Conservation (phyloP, 441 rosid species). For the Macaranga tanarius region DNA sequence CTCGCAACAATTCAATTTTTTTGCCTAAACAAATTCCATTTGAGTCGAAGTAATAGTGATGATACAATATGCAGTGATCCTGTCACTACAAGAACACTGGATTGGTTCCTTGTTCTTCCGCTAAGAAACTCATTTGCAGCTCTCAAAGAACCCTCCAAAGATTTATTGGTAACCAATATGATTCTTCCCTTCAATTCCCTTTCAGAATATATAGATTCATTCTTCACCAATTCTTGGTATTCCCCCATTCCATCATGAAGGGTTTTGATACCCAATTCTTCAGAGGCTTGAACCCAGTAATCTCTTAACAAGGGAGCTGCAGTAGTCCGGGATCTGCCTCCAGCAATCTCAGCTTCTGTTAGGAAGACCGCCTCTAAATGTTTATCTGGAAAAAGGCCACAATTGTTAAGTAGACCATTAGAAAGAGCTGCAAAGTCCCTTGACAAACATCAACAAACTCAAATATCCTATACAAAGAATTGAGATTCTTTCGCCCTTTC, state of each 20-base stretch:
- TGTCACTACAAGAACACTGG: slow-evolving; percentile 58
- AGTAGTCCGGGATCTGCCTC: slow-evolving; percentile 63
- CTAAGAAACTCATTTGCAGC: slow-evolving; percentile 47
- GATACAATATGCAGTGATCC: slow-evolving; percentile 79
- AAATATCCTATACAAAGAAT: not conserved
- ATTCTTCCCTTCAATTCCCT: slow-evolving; percentile 28
- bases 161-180: slow-evolving; percentile 39
- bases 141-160: slow-evolving; percentile 36
- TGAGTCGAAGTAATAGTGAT: slow-evolving; percentile 34
- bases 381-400: slow-evolving; percentile 37
- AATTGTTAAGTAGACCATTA: slow-evolving; percentile 18
- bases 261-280: slow-evolving; percentile 41
- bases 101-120: slow-evolving; percentile 28
- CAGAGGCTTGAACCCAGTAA: slow-evolving; percentile 62
- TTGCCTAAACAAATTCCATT: no score
- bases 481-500: not conserved
- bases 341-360: slow-evolving; percentile 78
- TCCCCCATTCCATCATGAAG: slow-evolving; percentile 34
- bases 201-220: not conserved
- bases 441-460: not conserved
- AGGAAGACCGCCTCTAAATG: slow-evolving; percentile 56
- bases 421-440: no score
- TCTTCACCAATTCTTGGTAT: slow-evolving; percentile 23
- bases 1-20: no score
- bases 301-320: slow-evolving; percentile 50